Evolutionary conservation across 129 eudicot species (phyloP).

Genomic region (Gnaphalium uliginosum): DNA sequence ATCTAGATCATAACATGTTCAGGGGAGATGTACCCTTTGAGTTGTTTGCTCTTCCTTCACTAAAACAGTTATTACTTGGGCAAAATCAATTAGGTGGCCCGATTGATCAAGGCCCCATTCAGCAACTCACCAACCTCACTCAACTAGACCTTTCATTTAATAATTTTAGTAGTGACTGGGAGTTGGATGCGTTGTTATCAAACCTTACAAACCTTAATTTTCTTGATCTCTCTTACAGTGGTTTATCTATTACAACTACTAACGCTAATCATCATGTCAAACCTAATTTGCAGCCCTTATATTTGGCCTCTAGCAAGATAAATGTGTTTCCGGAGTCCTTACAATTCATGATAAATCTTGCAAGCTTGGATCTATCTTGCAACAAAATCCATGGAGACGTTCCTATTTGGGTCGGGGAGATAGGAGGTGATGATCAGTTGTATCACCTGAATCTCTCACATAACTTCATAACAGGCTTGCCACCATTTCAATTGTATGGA

Average conservation of each 20-base stretch:
- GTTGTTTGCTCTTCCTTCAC: not conserved
- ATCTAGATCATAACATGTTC: too few species aligned
- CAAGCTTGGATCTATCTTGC: not conserved
- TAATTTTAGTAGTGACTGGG: not conserved
- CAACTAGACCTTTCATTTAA: not conserved
- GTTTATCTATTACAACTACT: not conserved
- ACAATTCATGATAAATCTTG: not conserved
- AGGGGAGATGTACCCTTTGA: too few species aligned
- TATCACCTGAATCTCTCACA: not conserved
- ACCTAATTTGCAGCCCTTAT: not conserved
- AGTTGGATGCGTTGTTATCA: not conserved
- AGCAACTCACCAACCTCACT: not conserved
- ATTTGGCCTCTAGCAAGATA: not conserved
- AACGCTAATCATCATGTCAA: not conserved
- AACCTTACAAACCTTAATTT: not conserved
- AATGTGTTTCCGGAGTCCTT: not conserved
- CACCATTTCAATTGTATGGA: too few species aligned
- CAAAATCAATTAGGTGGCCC: not conserved
- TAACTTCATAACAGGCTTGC: not conserved
- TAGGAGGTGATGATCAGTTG: not conserved
- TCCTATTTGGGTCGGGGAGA: not conserved
- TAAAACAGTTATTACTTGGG: not conserved
- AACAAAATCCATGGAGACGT: not conserved
- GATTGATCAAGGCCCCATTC: not conserved
- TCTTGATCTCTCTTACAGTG: not conserved